Base-by-base conservation (phyloP, 257 asterid species). In the Ligustrum vulgare region DNA sequence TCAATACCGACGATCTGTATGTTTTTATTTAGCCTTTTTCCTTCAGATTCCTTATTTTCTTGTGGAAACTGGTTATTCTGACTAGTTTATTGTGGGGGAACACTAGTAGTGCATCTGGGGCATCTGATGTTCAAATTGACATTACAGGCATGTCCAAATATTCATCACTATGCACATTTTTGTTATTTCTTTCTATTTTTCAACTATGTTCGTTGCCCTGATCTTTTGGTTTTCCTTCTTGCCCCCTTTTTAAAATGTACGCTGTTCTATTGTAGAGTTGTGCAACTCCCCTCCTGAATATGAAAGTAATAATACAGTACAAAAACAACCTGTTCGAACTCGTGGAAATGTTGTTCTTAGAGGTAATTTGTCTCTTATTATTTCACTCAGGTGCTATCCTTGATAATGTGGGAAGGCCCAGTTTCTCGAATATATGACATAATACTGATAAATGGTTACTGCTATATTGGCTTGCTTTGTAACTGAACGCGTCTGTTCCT, bases 111-210 rank as follows among this genome's bases (percentile, higher is more conserved):
- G 79, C 86, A 66, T 71, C 85, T 63, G 84, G 82, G 76, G 81
- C 84, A 77, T 72, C 96, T 72, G 92, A 86, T 73, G 82, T 87
- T 82, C 96, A 86, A 78, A 65, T 79, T 49, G 89, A 84, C 79
- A 70, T 81, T 77, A 56, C 88, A 73, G 97, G 96, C 90, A 83
- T 22, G 20, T 47, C 51, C 65, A 47, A 41, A 41, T 54, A 11
- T 58, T 78, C 51, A 49, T 37, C 39, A 10, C 10, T 32, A 10
- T 13, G 32, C 67, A 60, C 11, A 34, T 28, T 6, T 22, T 0
- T 45, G 18, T 43, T 2, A 9, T 63, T 43, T 3, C 36, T 62
- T 13, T 37, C 45, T 32, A 49, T 69, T 60, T 66, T 65, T 62
- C 33, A 41, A 32, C 25, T n/a, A 67, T 75, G 35, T 58, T 31